These are phyloP conservation scores for Kurtzmaniella quercitrusa DNA, from an alignment of 1,139 yeast species.

Conservation along the genomic window DNA sequence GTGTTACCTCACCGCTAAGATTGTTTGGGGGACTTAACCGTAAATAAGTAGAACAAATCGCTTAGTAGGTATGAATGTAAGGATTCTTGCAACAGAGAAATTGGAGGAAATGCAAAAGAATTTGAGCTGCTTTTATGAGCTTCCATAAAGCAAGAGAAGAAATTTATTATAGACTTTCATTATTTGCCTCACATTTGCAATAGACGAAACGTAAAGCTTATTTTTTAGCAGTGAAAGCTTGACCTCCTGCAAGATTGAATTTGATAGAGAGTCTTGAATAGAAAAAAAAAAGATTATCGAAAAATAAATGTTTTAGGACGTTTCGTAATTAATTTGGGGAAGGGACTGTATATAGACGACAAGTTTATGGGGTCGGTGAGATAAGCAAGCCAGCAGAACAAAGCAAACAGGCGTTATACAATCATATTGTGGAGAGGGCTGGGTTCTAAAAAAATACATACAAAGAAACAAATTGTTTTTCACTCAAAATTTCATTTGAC, in stretches of 20 bases:
- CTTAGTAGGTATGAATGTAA: neutral
- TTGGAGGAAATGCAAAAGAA: neutral
- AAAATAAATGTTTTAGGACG: neutral
- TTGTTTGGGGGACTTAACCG: neutral
- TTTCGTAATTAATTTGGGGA: neutral
- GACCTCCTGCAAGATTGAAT: conserved; percentile 2
- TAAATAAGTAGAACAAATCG: neutral
- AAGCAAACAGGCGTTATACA: neutral
- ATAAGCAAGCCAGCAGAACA: conserved; percentile 1
- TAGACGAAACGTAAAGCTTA: neutral
- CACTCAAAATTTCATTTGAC: neutral
- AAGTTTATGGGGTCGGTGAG: neutral
- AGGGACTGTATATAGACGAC: neutral
- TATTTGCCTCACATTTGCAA: neutral
- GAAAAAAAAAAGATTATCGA: neutral
- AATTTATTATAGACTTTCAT: neutral
- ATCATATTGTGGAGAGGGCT: neutral
- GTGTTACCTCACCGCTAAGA: neutral
- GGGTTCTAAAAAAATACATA: neutral
- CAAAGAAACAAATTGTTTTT: neutral
- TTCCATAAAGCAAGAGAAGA: neutral
- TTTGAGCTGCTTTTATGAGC: neutral
- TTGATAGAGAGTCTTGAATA: neutral
- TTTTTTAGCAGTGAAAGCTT: neutral
- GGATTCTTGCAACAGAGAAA: neutral